Evolutionary conservation across 495 filamentous ascomycete species (phyloP).

Genomic region (Hypomontagnella submonticulosa): DNA sequence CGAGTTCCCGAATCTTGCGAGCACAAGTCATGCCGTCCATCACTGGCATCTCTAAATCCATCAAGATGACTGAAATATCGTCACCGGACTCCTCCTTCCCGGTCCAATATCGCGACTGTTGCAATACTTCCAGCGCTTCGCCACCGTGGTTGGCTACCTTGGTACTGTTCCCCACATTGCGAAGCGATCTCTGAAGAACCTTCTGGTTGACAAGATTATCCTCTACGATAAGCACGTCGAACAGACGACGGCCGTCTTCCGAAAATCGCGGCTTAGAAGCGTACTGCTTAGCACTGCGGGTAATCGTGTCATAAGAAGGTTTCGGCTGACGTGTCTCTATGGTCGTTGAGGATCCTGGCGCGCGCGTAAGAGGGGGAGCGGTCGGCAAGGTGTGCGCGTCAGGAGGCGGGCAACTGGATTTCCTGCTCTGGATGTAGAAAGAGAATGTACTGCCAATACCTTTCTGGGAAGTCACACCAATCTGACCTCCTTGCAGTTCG

Average conservation of each 20-base stretch:
- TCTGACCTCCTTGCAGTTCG: slow-evolving; percentile 85
- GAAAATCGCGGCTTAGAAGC: slow-evolving; percentile 41
- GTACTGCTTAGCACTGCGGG: slow-evolving; percentile 15
- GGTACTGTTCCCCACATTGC: slow-evolving; percentile 73
- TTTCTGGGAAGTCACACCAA: slow-evolving; percentile 77
- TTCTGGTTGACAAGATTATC: slow-evolving; percentile 86
- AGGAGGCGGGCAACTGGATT: slow-evolving; percentile 21
- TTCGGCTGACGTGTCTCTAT: slow-evolving; percentile 43
- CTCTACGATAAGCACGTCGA: slow-evolving; percentile 77
- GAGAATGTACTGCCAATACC: slow-evolving; percentile 84
- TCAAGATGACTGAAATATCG: slow-evolving; percentile 74
- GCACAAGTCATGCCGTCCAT: slow-evolving; percentile 87
- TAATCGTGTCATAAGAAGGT: slow-evolving; percentile 7
- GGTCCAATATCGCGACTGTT: slow-evolving; percentile 60
- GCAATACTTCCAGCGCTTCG: slow-evolving; percentile 71
- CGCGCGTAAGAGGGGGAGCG: slow-evolving; percentile 45
- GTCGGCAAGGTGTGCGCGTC: slow-evolving; percentile 32
- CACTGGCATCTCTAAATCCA: slow-evolving; percentile 90
- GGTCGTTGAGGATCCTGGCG: slow-evolving; percentile 44
- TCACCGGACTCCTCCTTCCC: slow-evolving; percentile 48
- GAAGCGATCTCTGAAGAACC: slow-evolving; percentile 76
- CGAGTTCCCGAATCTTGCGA: slow-evolving; percentile 72
- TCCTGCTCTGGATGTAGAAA: slow-evolving; percentile 72
- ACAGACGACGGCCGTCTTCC: slow-evolving; percentile 46
- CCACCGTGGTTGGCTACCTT: slow-evolving; percentile 82